Evolutionary conservation across 2,329 filamentous ascomycete genomes (phyloP).

Genomic region (Colletotrichum sp.): DNA sequence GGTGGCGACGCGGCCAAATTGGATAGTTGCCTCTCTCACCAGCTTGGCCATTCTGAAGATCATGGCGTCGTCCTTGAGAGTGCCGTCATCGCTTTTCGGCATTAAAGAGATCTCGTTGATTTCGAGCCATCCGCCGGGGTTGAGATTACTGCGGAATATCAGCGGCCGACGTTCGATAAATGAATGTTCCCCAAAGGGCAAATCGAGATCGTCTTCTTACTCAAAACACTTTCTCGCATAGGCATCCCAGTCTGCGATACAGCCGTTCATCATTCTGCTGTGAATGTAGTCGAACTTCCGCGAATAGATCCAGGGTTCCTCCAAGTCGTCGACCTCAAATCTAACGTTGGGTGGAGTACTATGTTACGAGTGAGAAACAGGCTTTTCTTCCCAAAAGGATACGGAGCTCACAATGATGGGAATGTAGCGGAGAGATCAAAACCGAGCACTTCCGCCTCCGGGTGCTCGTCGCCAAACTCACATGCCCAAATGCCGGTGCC

Average conservation of each 20-base stretch:
- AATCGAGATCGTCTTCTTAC: too few species aligned
- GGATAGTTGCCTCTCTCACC: too few species aligned
- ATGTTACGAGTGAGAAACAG: too few species aligned
- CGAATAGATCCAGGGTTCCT: conserved; percentile 36
- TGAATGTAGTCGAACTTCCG: conserved; percentile 15
- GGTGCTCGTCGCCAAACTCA: conserved; percentile 39
- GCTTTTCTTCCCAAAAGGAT: too few species aligned
- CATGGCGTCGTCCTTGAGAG: too few species aligned
- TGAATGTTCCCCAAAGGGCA: too few species aligned
- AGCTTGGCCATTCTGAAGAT: too few species aligned
- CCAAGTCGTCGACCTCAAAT: conserved; percentile 45
- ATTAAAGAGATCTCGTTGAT: conserved; percentile 48
- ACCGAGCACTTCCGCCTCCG: conserved; percentile 31
- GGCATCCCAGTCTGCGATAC: neutral
- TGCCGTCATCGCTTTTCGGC: too few species aligned
- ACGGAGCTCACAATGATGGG: too few species aligned
- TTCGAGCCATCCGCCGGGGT: conserved; percentile 49
- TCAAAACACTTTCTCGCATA: conserved; percentile 34
- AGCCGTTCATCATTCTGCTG: neutral
- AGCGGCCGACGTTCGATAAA: too few species aligned
- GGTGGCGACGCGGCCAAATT: too few species aligned
- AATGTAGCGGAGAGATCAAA: conserved; percentile 47
- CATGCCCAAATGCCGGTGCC: conserved; percentile 53
- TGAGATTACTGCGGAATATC: too few species aligned
- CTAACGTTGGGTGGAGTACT: conserved; percentile 46